A percentile compares a stretch with the other conserved stretches of the same genome.
Evolutionary conservation across 768 basidiomycete genomes (phyloP).

Genomic region (Naematelia encephala): DNA sequence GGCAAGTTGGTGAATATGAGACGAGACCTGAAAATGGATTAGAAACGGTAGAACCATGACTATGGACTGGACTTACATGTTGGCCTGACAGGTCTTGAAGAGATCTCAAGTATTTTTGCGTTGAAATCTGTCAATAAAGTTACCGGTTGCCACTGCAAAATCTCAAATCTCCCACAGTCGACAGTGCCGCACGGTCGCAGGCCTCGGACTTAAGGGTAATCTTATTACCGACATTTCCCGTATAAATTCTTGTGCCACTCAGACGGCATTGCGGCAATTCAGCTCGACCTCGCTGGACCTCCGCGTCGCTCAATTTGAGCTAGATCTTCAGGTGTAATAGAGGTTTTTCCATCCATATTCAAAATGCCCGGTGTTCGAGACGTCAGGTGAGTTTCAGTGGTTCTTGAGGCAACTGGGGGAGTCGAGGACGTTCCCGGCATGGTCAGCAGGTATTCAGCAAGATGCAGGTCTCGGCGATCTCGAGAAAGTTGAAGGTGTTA

Average conservation of each 20-base stretch:
- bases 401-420: too few relatives aligned
- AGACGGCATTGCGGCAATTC: not conserved
- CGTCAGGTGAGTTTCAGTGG: constrained; percentile 51
- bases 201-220: not conserved
- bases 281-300: not conserved
- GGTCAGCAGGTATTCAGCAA: too few relatives aligned
- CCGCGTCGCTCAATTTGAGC: not conserved
- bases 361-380: constrained; percentile 58
- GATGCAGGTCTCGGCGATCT: too few relatives aligned
- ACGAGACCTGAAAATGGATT: constrained; percentile 36
- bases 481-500: too few relatives aligned
- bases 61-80: constrained; percentile 6
- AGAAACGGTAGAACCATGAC: not conserved
- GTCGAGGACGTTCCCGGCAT: too few relatives aligned
- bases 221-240: not conserved
- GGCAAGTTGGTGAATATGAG: constrained; percentile 50
- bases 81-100: not conserved
- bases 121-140: not conserved
- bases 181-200: not conserved
- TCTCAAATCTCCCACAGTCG: constrained; percentile 7
- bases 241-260: not conserved
- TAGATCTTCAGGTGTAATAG: not conserved
- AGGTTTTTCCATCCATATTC: constrained; percentile 31
- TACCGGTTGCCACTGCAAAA: constrained; percentile 5
- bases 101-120: not conserved